Conservation (phyloP, 192 early-diverging fungal genomes). For the Podila epicladia region DNA sequence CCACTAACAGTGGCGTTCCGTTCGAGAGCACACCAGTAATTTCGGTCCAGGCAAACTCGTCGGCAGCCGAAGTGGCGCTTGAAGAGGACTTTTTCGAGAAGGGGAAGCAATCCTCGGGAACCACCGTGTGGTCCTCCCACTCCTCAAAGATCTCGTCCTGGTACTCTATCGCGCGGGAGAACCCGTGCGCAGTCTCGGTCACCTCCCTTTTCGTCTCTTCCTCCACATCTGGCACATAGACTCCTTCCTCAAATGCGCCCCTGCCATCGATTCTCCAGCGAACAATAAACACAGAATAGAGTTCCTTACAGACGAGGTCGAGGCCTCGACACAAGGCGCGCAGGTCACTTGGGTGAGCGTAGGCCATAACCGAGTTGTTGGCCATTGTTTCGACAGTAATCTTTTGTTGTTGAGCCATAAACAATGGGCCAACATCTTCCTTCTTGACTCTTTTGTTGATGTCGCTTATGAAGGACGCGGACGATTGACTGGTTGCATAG, state of each 20-base stretch:
- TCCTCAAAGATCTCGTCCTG: slow-evolving; percentile 5
- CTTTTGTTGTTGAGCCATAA: background rate
- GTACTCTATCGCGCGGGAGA: background rate
- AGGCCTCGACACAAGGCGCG: background rate
- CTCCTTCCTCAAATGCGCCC: background rate
- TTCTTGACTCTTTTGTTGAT: background rate
- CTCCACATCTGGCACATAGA: no score
- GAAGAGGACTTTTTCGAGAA: background rate
- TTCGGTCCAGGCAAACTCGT: slow-evolving; percentile 4
- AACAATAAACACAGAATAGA: background rate
- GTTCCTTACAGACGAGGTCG: slow-evolving; percentile 1
- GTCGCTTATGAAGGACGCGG: background rate
- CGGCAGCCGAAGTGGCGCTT: background rate
- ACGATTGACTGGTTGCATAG: background rate
- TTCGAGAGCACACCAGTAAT: slow-evolving; percentile 5
- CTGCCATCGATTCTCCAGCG: slow-evolving; percentile 1
- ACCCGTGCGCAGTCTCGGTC: background rate
- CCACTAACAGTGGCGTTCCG: background rate
- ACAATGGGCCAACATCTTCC: background rate
- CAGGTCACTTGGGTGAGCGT: background rate
- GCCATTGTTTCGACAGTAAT: background rate
- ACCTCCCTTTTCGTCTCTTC: background rate
- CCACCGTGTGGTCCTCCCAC: background rate
- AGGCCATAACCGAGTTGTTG: slow-evolving; percentile 7
- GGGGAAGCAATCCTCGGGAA: background rate